Conservation (phyloP, 2,329 filamentous ascomycete genomes). For the Aspergillus fumigatus region DNA sequence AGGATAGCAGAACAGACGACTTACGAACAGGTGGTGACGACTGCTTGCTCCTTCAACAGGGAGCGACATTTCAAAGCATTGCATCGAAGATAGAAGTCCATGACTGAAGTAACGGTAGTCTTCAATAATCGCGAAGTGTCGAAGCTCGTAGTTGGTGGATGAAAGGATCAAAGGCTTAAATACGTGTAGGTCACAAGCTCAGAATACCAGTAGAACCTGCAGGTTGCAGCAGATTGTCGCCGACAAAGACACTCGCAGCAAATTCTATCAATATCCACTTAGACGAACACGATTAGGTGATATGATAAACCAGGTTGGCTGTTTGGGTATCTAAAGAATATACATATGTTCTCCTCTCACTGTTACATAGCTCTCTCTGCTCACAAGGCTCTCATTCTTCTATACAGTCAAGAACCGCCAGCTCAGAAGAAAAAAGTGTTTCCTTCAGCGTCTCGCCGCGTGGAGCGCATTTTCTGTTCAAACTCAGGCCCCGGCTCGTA, state of each 20-base stretch:
- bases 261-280: slow-evolving; percentile 6
- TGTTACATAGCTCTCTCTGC: slow-evolving; percentile 3
- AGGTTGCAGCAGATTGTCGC: background rate
- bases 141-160: background rate
- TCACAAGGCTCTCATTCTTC: slow-evolving; percentile 5
- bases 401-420: slow-evolving; percentile 2
- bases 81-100: slow-evolving; percentile 74
- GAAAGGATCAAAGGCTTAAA: slow-evolving; percentile 2
- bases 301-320: background rate
- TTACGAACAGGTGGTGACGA: slow-evolving; percentile 87
- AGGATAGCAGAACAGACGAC: slow-evolving; percentile 13
- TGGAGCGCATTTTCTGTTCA: slow-evolving; percentile 56
- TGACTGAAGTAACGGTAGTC: slow-evolving; percentile 31
- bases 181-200: background rate
- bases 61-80: slow-evolving; percentile 73
- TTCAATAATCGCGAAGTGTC: background rate
- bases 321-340: slow-evolving; percentile 8
- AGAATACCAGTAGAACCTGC: background rate
- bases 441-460: slow-evolving; percentile 77
- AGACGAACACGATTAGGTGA: background rate
- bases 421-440: slow-evolving; percentile 82
- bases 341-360: slow-evolving; percentile 7
- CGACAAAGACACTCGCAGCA: background rate
- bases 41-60: slow-evolving; percentile 64
- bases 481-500: slow-evolving; percentile 87